Evolutionary conservation across 2,329 filamentous ascomycete species (phyloP), one percentile per base, ranked within the genome.

Genomic region (Arthrocladium fulminans): DNA sequence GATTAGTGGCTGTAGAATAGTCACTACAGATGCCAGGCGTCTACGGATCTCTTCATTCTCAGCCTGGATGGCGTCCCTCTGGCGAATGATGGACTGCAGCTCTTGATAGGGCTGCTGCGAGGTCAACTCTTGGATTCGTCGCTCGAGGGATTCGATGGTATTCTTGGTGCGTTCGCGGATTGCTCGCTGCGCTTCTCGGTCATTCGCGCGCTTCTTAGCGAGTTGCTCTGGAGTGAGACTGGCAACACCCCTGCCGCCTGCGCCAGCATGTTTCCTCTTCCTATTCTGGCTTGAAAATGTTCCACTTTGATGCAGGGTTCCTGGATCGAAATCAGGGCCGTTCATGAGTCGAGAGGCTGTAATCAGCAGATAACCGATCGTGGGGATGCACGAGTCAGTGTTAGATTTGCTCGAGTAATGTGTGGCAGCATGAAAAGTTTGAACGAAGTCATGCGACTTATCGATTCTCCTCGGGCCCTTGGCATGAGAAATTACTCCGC

Each of bases 181-280:
- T 32, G 86, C 86, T 42, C 87, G 78, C 64, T 94, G 87, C 24
- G 87, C 88, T 65, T 94, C 86, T 50, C 87, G 81, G 63, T 94
- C 87, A 76, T 95, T 95, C 60, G 87, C 86, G 55, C 89, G 77
- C 72, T 95, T 96, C 66, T 88, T 85, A 24, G 84, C 86, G 51
- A 95, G 77, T 67, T 95, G 89, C 53, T 89, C 85, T 4, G 88
- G 85, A 9, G 87, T 94, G 62, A 95, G 75, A 60, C 86, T 90
- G 54, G 88, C 87, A 48, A 94, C 88, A 54, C 86, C 88, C 57
- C 88, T 80, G 51, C 84, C 71, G 39, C 66, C 65, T 20, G 64
- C 55, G 49, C 59, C 65, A 34, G 63, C 61, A 47, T 67, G 55
- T 57, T 71, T 73, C 59, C 69, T 67, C 57, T 68, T 69, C 49